phyloP scores from a whole-genome alignment of 208 protist genomes.

The Acanthamoeba culbertsoni region DNA sequence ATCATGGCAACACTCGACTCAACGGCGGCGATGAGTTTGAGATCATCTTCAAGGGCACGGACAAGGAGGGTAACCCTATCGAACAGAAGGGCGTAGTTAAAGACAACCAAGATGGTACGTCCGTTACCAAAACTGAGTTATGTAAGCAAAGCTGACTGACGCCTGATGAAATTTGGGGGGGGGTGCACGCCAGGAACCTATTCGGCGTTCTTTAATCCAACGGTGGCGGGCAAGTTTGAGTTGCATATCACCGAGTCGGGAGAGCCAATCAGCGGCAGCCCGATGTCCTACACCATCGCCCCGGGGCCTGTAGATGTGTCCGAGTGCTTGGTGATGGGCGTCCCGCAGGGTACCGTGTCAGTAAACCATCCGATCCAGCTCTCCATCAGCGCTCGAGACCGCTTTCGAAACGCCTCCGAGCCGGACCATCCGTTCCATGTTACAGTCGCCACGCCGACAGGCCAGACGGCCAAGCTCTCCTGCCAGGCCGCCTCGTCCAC shows the following conservation, averaged over 20 bases:
- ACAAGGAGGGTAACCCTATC: slow-evolving; percentile 3
- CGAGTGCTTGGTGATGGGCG: slow-evolving; percentile 3
- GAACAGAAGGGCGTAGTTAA: slow-evolving; percentile 2
- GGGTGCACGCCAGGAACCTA: background rate
- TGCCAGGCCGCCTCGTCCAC: background rate
- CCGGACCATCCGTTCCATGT: background rate
- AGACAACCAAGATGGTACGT: slow-evolving; percentile 27
- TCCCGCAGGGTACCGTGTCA: background rate
- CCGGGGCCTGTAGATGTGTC: background rate
- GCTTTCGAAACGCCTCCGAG: background rate
- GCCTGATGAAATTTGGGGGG: background rate
- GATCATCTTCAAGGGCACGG: background rate
- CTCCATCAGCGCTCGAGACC: slow-evolving; percentile 1
- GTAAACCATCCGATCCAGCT: slow-evolving; percentile 10
- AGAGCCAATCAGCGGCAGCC: background rate
- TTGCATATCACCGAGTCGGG: slow-evolving; percentile 45
- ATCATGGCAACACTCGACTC: background rate
- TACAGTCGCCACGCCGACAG: background rate
- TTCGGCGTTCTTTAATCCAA: slow-evolving; percentile 27
- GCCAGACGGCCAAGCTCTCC: background rate
- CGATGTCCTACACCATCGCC: slow-evolving; percentile 1
- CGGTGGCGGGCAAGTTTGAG: slow-evolving; percentile 1
- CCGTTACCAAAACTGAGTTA: background rate
- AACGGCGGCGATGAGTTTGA: slow-evolving; percentile 38
- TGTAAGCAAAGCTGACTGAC: too few species aligned